Percentiles rank a stretch among this genome's conserved stretches.
Evolutionary conservation across 495 filamentous ascomycete species (phyloP).

Genomic region (Glutinoglossum americanum): DNA sequence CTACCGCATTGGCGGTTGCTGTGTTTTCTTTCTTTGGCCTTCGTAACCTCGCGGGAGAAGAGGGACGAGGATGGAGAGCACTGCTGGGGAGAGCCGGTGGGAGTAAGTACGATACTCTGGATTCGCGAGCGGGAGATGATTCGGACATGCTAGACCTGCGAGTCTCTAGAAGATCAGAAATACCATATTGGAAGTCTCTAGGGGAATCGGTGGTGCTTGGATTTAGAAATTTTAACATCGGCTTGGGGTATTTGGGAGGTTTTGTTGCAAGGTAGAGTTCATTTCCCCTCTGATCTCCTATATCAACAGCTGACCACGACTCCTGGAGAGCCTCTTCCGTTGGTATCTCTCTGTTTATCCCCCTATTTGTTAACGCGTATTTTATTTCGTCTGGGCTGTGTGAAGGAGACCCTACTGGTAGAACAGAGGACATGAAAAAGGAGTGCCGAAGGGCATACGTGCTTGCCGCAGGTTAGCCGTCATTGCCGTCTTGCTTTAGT

Average conservation of each 20-base stretch:
- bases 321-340: constrained; percentile 56
- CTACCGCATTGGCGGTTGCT: constrained; percentile 47
- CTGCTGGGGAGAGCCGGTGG: constrained; percentile 16
- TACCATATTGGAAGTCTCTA: constrained; percentile 21
- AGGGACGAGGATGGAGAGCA: constrained; percentile 43
- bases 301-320: neutral
- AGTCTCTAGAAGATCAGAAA: neutral
- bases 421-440: constrained; percentile 42
- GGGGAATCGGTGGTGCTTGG: constrained; percentile 49
- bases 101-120: neutral
- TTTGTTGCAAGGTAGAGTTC: constrained; percentile 52
- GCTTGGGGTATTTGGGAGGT: constrained; percentile 74
- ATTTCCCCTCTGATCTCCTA: neutral
- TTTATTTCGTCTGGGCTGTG: constrained; percentile 70
- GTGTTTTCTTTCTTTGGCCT: constrained; percentile 62
- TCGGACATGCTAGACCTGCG: neutral
- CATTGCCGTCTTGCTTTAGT: neutral
- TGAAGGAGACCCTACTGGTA: constrained; percentile 29
- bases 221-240: constrained; percentile 50
- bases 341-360: constrained; percentile 83
- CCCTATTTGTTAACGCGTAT: constrained; percentile 74
- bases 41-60: constrained; percentile 52
- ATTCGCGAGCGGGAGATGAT: neutral
- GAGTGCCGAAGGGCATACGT: constrained; percentile 70
- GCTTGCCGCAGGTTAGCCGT: constrained; percentile 33